Evolutionary conservation across 2,329 filamentous ascomycete genomes (phyloP), one percentile per base, ranked within the genome.

Genomic region (Lachnellula occidentalis): DNA sequence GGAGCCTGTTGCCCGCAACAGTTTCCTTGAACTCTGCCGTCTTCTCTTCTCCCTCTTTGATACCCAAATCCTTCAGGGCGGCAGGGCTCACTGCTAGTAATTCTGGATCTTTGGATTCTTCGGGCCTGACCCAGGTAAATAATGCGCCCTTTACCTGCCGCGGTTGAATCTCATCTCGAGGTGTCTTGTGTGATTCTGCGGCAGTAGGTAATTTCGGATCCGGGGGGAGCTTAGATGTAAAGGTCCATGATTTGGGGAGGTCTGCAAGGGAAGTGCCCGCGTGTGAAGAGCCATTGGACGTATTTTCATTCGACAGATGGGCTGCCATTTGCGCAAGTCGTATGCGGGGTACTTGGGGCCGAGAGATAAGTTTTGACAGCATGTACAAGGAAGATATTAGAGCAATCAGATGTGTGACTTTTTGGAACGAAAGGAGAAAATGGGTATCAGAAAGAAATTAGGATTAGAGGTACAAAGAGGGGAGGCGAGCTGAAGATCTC

Each of bases 41-140:
- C 48, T 81, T 71, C 46, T 86, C 83, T 62, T 94, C 88, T 2
- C 80, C 82, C 1, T 78, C 71, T 19, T 78, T 77, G 56, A 99
- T 82, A 0, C 89, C 88, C n/a, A 99, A 75, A 65, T 96, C 90
- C 49, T 77, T 78, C 73, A 97, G 77, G 0, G 92, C 92, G 2
- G 83, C 83, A 2, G 83, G 79, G 59, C 91, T 96, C 2, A 95
- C 85, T 6, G 83, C 87, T 1, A 97, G 79, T 15, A 99, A 76
- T 67, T 96, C 89, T 0, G 90, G 83, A 21, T 87, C 80, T 59
- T 85, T 76, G 24, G 85, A 80, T 19, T 78, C 72, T 65, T 92
- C 87, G 0, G 94, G 94, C 4, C 91, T 84, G 19, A 99, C 91
- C 78, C 86, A 99, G 8, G 92, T 95, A 73, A 89, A 99, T 49